These are phyloP conservation scores for Candida sakaeoensis DNA, from an alignment of 805 yeast species.

Conservation along the genomic window DNA sequence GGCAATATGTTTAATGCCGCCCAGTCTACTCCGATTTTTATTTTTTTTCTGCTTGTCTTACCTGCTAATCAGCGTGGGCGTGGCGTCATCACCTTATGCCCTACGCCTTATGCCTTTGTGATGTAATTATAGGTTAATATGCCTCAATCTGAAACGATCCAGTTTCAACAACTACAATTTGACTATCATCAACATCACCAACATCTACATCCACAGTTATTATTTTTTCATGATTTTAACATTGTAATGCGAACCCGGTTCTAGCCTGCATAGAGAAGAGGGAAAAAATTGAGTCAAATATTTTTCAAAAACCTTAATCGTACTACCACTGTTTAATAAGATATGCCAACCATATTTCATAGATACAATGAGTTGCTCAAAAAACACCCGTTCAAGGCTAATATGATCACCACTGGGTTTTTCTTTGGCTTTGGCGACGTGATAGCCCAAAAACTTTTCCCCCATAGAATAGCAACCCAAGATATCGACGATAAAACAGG, in stretches of 20 bases:
- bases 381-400: conserved; percentile 49
- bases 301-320: conserved; percentile 2
- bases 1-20: neutral
- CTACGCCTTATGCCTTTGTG: too few relatives aligned
- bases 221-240: neutral
- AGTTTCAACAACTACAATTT: too few relatives aligned
- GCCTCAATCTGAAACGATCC: too few relatives aligned
- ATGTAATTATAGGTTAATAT: too few relatives aligned
- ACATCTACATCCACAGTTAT: too few relatives aligned
- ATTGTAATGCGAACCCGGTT: neutral
- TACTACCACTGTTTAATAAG: neutral
- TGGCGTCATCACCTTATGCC: neutral
- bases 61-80: too few relatives aligned
- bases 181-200: too few relatives aligned
- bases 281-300: conserved; percentile 2
- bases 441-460: conserved; percentile 39
- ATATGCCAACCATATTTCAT: conserved; percentile 16
- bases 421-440: conserved; percentile 42
- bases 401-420: conserved; percentile 51
- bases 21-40: too few relatives aligned
- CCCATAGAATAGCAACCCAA: conserved; percentile 22
- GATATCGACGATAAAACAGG: conserved; percentile 4
- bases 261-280: neutral
- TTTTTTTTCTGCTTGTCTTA: too few relatives aligned
- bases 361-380: conserved; percentile 27